Evolutionary conservation across 345 rosid genomes (phyloP).

Genomic region (Eucalyptus tenuipes): DNA sequence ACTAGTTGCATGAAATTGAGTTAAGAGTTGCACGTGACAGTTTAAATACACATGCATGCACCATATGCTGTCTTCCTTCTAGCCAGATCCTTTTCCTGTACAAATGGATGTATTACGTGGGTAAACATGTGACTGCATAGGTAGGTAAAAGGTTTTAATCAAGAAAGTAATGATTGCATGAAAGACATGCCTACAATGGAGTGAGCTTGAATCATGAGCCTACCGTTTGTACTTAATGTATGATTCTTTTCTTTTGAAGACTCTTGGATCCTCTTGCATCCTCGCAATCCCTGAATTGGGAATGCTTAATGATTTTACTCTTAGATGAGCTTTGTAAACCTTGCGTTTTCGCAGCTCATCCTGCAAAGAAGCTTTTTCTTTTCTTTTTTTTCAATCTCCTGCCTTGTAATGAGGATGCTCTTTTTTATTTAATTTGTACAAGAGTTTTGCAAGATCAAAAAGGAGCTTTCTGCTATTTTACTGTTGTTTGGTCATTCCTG

Average conservation of each 20-base stretch:
- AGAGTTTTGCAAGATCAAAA: not conserved
- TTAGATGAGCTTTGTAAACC: not conserved
- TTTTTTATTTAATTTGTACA: not conserved
- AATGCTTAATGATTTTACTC: not conserved
- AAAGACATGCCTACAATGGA: not conserved
- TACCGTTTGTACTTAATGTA: not conserved
- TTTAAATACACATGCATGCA: no score
- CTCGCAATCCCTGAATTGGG: not conserved
- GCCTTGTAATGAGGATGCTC: not conserved
- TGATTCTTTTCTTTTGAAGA: not conserved
- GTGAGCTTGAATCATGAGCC: not conserved
- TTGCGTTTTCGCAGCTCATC: not conserved
- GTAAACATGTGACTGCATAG: no score
- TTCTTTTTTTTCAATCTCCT: not conserved
- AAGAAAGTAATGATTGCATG: not conserved
- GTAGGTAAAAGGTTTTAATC: no score
- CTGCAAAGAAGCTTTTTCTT: not conserved
- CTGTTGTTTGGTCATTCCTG: not conserved
- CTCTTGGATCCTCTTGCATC: not conserved
- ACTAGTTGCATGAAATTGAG: not conserved
- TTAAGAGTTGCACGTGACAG: no score
- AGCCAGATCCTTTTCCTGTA: no score
- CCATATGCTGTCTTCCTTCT: no score
- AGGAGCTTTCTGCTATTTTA: not conserved
- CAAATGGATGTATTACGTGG: no score